A percentile compares a stretch with the other conserved stretches of the same genome.
These are phyloP conservation scores for Moesziomyces parantarcticus DNA, from an alignment of 1,284 basidiomycete species.

Conservation along the genomic window DNA sequence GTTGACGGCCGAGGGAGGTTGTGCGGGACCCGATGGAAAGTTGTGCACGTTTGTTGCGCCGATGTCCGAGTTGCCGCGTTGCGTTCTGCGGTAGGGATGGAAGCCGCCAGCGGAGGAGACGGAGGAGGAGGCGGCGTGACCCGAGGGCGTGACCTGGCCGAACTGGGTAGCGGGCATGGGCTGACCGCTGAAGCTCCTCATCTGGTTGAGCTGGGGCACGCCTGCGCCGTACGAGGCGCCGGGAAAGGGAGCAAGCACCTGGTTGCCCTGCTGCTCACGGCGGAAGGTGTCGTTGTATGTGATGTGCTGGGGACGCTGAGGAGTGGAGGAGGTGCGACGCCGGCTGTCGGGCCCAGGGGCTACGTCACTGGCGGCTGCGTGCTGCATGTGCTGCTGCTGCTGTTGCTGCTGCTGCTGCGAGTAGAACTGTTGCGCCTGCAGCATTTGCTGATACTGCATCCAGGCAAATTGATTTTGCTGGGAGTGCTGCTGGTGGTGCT, in stretches of 20 bases:
- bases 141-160: slow-evolving; percentile 22
- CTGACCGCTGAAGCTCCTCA: slow-evolving; percentile 35
- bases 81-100: slow-evolving; percentile 59
- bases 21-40: slow-evolving; percentile 22
- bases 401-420: slow-evolving; percentile 42
- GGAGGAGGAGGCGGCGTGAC: slow-evolving; percentile 43
- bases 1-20: slow-evolving; percentile 1
- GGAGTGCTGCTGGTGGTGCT: slow-evolving; percentile 38
- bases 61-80: slow-evolving; percentile 44
- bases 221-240: slow-evolving; percentile 24
- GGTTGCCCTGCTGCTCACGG: slow-evolving; percentile 30
- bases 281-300: slow-evolving; percentile 60
- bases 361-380: slow-evolving; percentile 24
- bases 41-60: slow-evolving; percentile 27
- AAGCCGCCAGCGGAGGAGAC: slow-evolving; percentile 46
- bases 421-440: slow-evolving; percentile 53
- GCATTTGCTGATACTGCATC: slow-evolving; percentile 61
- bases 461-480: slow-evolving; percentile 56
- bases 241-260: slow-evolving; percentile 33
- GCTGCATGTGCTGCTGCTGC: slow-evolving; percentile 10
- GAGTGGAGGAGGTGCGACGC: slow-evolving; percentile 58
- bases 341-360: slow-evolving; percentile 34
- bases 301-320: slow-evolving; percentile 54
- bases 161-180: slow-evolving; percentile 23
- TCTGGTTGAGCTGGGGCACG: slow-evolving; percentile 35